Percentiles rank a stretch among this genome's conserved stretches.
Conservation (phyloP, 1,284 basidiomycete species). For the Schizophyllum commune region DNA sequence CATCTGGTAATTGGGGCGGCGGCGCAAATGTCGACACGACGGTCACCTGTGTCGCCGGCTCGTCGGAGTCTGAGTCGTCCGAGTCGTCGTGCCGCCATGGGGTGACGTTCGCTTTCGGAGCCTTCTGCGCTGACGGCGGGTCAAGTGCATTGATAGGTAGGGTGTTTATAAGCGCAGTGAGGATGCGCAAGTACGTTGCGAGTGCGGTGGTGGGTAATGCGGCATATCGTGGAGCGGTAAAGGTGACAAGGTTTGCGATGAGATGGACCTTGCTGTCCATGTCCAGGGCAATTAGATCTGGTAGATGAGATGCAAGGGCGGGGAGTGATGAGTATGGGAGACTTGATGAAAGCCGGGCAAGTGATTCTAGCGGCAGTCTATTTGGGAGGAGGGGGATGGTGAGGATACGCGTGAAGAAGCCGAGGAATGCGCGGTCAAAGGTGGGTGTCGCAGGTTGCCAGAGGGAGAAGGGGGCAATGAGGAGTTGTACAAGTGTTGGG, state of each 20-base stretch:
- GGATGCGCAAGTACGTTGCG: slow-evolving; percentile 46
- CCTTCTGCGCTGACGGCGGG: slow-evolving; percentile 21
- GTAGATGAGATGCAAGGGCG: slow-evolving; percentile 8
- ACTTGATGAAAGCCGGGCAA: slow-evolving; percentile 31
- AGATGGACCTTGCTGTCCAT: slow-evolving; percentile 43
- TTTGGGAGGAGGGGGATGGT: slow-evolving; percentile 62
- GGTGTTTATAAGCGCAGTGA: slow-evolving; percentile 40
- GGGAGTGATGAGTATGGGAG: slow-evolving; percentile 15
- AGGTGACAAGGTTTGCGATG: slow-evolving; percentile 56
- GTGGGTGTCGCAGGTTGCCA: slow-evolving; percentile 22
- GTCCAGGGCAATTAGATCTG: slow-evolving; percentile 7
- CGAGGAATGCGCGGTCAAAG: slow-evolving; percentile 25
- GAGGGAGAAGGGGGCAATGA: slow-evolving; percentile 30
- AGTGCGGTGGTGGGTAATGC: slow-evolving; percentile 37
- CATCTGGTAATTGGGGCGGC: slow-evolving; percentile 24
- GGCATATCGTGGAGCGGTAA: slow-evolving; percentile 49
- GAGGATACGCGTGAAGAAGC: slow-evolving; percentile 42
- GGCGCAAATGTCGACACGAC: slow-evolving; percentile 31
- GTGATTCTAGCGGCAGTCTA: slow-evolving; percentile 48
- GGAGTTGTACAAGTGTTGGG: slow-evolving; percentile 33
- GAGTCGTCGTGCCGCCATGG: slow-evolving; percentile 5
- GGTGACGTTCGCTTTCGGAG: slow-evolving; percentile 10
- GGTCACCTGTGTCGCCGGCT: slow-evolving; percentile 32
- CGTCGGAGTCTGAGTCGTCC: slow-evolving; percentile 29
- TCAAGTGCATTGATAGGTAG: slow-evolving; percentile 49